Percentiles rank a stretch among this genome's conserved stretches.
Evolutionary conservation across 1,284 basidiomycete species (phyloP).

Genomic region (Bothia castanella): DNA sequence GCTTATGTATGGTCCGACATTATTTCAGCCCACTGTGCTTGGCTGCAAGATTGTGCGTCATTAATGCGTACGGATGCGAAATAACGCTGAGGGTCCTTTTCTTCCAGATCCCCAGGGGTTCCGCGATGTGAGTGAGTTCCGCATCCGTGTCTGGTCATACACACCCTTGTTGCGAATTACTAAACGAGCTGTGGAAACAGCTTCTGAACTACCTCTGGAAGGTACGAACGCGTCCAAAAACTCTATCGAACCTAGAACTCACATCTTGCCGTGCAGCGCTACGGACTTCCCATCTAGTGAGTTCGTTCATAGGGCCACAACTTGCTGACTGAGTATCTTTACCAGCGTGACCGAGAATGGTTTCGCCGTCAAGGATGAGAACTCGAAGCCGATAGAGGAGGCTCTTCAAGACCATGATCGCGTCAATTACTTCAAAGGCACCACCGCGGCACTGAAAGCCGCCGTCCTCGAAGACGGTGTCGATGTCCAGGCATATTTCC

Average conservation of each 20-base stretch:
- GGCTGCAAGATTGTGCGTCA: conserved; percentile 58
- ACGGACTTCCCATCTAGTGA: conserved; percentile 64
- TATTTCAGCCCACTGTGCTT: conserved; percentile 51
- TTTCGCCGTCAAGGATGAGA: conserved; percentile 68
- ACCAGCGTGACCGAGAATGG: conserved; percentile 67
- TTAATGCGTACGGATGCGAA: conserved; percentile 7
- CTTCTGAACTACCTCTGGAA: conserved; percentile 70
- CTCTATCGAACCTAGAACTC: conserved; percentile 1
- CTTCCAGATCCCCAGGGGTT: conserved; percentile 55
- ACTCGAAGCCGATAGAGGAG: conserved; percentile 47
- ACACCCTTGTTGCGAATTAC: conserved; percentile 9
- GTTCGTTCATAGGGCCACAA: conserved; percentile 11
- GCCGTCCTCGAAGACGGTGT: conserved; percentile 67
- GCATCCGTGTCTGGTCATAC: conserved; percentile 10
- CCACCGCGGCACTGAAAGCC: conserved; percentile 53
- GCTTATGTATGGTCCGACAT: conserved; percentile 4
- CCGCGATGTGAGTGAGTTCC: conserved; percentile 39
- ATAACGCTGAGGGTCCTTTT: conserved; percentile 1
- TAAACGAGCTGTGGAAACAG: conserved; percentile 26
- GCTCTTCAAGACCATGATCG: conserved; percentile 64
- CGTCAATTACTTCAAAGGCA: conserved; percentile 65
- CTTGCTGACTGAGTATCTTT: not conserved
- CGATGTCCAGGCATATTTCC: conserved; percentile 65
- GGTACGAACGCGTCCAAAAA: conserved; percentile 32
- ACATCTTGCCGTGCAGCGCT: conserved; percentile 42